Evolutionary conservation across 1,139 yeast genomes (phyloP).

Genomic region (Lodderomyces parapsilosis): DNA sequence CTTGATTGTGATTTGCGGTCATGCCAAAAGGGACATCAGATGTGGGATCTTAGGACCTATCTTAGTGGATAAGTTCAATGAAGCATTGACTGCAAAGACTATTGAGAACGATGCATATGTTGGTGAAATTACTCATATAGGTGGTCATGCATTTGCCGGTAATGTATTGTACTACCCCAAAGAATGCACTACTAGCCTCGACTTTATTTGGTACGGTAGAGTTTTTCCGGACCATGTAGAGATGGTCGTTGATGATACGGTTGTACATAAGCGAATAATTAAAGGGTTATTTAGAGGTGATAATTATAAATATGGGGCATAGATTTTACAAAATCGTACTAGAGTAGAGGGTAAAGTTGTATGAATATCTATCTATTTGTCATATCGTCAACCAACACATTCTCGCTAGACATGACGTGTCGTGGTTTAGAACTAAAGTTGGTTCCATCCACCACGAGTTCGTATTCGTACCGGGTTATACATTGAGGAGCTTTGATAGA

Average conservation of each 20-base stretch:
- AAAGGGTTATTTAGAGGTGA: slow-evolving; percentile 54
- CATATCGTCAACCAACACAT: no score
- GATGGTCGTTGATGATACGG: slow-evolving; percentile 58
- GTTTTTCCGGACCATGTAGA: slow-evolving; percentile 65
- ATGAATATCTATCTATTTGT: no score
- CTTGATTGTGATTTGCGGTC: slow-evolving; percentile 63
- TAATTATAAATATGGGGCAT: neutral
- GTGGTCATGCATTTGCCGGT: slow-evolving; percentile 82
- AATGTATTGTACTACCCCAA: slow-evolving; percentile 56
- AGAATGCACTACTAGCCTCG: slow-evolving; percentile 27
- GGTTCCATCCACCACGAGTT: no score
- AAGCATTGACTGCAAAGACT: slow-evolving; percentile 34
- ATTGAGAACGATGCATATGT: slow-evolving; percentile 31
- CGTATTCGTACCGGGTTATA: no score
- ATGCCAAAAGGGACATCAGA: slow-evolving; percentile 57
- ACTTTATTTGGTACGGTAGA: slow-evolving; percentile 69
- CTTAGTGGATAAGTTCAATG: slow-evolving; percentile 48
- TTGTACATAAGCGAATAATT: slow-evolving; percentile 47
- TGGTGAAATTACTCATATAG: slow-evolving; percentile 65
- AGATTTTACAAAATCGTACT: no score
- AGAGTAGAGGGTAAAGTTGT: no score
- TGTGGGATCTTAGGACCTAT: slow-evolving; percentile 68
- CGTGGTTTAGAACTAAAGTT: no score
- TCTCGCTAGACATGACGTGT: no score
- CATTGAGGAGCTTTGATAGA: no score